Evolutionary conservation across 2,329 filamentous ascomycete species (phyloP).

Genomic region (Allantophomopsis lycopodina): DNA sequence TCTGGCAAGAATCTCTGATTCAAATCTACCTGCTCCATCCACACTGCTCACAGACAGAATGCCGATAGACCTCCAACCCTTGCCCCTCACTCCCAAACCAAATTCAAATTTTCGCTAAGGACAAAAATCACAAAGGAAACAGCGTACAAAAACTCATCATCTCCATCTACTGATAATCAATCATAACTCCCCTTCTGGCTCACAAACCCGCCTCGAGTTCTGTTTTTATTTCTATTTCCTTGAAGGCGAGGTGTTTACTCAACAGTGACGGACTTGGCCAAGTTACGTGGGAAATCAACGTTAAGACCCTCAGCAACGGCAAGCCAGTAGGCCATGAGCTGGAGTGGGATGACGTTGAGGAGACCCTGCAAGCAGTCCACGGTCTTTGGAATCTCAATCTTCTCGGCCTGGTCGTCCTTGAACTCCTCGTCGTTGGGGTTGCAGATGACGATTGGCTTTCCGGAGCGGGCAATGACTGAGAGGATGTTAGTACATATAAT

Average conservation of each 20-base stretch:
- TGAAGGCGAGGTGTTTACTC: constrained; percentile 46
- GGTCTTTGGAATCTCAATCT: constrained; percentile 93
- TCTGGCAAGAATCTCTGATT: too few species aligned
- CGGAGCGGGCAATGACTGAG: constrained; percentile 81
- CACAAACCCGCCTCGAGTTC: too few species aligned
- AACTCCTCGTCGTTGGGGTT: constrained; percentile 86
- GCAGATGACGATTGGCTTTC: constrained; percentile 98
- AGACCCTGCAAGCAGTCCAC: constrained; percentile 93
- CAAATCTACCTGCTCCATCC: too few species aligned
- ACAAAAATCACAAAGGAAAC: too few species aligned
- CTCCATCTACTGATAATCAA: too few species aligned
- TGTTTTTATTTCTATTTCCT: too few species aligned
- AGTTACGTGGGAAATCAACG: constrained; percentile 95
- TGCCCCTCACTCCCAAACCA: too few species aligned
- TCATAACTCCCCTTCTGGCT: too few species aligned
- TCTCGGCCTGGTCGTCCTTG: constrained; percentile 74
- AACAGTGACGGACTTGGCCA: constrained; percentile 98
- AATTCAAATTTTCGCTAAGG: too few species aligned
- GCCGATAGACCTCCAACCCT: too few species aligned
- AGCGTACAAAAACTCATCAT: too few species aligned
- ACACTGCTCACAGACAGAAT: too few species aligned
- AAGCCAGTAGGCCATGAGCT: constrained; percentile 98
- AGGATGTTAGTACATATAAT: constrained; percentile 1
- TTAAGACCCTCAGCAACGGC: constrained; percentile 92
- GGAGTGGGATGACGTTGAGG: constrained; percentile 92